Base-by-base conservation (phyloP, 768 basidiomycete species). In the Agaricus bisporus region DNA sequence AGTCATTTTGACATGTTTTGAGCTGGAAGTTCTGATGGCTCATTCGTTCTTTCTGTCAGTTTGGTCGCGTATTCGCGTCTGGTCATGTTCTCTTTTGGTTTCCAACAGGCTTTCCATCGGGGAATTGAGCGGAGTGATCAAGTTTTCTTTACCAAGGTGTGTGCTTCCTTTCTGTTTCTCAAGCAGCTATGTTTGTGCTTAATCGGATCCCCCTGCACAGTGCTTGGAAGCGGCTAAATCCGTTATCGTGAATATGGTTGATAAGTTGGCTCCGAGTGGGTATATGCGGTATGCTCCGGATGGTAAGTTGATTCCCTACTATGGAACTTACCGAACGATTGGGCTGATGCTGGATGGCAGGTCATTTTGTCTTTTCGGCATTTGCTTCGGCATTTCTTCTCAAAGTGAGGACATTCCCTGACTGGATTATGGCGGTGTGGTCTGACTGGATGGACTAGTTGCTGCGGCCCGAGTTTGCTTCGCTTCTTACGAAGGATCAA, bases 51-150 rank as follows among this genome's bases (percentile, higher is more conserved):
- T 38, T 44, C 1, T 51, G 32, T 32, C 32, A 91, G 88, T 76
- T 74, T 88, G 41, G 83, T 86, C 54, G 80, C 73, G 26, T 91
- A 91, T 61, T 86, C 86, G 35, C 76, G 89, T 14, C 79, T 91
- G 10, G 89, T 91, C 46, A 88, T 91, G 86, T 89, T 80, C 62
- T 91, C 89, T 0, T 91, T 91, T 60, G 88, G 86, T 4, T 91
- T 91, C 69, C 88, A 91, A 58, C 85, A 90, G 59, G 88, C 88
- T 1, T 89, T 81, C 66, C 79, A 84, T 58, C 79, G 85, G 7
- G 86, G 87, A 1, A 76, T 88, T 26, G 74, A 81, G 56, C 66
- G 73, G 1, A 76, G 75, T 1, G 86, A 89, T 64, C 67, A 80
- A 15, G 62, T 88, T 18, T 86, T 86, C 65, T 82, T 90, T 57